phyloP scores from a whole-genome alignment of 352 stramenopile species.

The Globisporangium radiosum region DNA sequence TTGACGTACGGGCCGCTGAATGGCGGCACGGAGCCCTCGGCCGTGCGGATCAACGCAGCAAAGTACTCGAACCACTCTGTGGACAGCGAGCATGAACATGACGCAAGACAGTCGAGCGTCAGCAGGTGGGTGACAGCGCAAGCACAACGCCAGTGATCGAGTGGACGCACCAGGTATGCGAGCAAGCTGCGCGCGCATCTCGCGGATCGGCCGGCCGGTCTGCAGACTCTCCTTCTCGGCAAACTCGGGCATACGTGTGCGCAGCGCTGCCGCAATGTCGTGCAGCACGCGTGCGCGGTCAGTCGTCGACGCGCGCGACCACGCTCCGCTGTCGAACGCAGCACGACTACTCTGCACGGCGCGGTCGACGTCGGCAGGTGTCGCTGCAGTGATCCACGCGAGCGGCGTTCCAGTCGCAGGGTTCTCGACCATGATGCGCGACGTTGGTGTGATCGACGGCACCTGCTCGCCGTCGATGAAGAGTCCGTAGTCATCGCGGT shows the following conservation, averaged over 20 bases:
- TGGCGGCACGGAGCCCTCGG: constrained; percentile 54
- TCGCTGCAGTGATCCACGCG: constrained; percentile 27
- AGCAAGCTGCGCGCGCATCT: constrained; percentile 47
- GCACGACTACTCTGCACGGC: constrained; percentile 24
- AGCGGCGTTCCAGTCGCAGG: constrained; percentile 38
- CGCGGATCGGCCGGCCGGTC: constrained; percentile 51
- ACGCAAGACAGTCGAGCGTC: background rate
- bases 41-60: constrained; percentile 53
- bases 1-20: constrained; percentile 57
- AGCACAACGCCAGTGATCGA: background rate
- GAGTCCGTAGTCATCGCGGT: constrained; percentile 29
- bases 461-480: constrained; percentile 38
- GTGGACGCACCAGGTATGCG: constrained; percentile 26
- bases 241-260: constrained; percentile 34
- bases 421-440: constrained; percentile 34
- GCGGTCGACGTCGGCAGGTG: constrained; percentile 25
- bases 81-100: background rate
- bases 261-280: constrained; percentile 29
- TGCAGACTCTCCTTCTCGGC: constrained; percentile 52
- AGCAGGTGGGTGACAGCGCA: background rate
- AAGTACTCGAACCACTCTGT: constrained; percentile 85
- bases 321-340: constrained; percentile 27
- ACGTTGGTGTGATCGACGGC: constrained; percentile 15
- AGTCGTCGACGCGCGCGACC: constrained; percentile 22
- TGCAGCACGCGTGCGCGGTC: constrained; percentile 36